Base-by-base conservation (phyloP, 78 protist genomes). In the Guillardia theta region DNA sequence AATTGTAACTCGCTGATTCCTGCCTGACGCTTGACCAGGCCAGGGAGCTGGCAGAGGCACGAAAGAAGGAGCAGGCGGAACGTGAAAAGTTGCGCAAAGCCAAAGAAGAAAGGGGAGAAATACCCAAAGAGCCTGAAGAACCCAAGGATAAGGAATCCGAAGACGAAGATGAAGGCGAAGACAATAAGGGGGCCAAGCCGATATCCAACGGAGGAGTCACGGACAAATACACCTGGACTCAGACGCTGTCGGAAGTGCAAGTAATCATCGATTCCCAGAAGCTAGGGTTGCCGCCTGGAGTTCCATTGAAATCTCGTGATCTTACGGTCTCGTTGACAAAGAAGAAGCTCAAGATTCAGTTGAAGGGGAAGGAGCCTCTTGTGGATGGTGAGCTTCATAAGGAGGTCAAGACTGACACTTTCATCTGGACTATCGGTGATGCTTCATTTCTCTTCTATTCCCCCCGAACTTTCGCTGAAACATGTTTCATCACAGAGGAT, bases 151-250 rank as follows among this genome's bases (percentile, higher is more conserved):
- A 70, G 46, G 83, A 33, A 36, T 36, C n/a, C 83, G 90, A 80
- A n/a, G 33, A n/a, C 90, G 90, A 80, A 27, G 90, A 80, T 44
- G 90, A 80, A 30, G 90, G 45, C 39, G 92, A 45, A 36, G 62
- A 47, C 5, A 8, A 9, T 1, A 87, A 87, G 92, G 92, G 92
- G 70, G 92, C 53, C 22, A 87, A 87, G 39, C 92, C 92, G 0
- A 37, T 44, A 6, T 1, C 95, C 46, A 94, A 95, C 93, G 98
- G 98, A 2, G 94, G 87, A 24, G 36, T n/a, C 44, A 19, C 41
- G 30, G 96, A 90, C 22, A 33, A 12, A 36, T 97, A 97, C 95
- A 0, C 62, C 8, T 97, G 97, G 97, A 92, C 97, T 0, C 98
- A 97, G 93, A 94, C 97, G 3, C 97, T 97, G 33, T 43, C 4